Evolutionary conservation across 805 yeast species (phyloP).

Genomic region (Lipomyces sp.): DNA sequence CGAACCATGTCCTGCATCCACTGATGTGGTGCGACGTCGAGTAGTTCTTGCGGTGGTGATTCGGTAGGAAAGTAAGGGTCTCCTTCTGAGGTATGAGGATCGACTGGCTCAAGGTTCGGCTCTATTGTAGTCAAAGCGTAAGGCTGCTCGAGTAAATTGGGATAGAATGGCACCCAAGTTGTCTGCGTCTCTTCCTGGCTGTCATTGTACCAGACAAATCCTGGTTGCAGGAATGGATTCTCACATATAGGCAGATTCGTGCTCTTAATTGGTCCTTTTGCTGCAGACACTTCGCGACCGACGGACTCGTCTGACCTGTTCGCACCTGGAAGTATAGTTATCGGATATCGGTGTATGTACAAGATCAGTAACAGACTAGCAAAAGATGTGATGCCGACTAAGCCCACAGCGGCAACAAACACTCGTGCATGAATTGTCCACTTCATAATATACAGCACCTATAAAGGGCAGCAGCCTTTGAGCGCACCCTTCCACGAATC

Average conservation of each 20-base stretch:
- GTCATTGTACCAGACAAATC: conserved; percentile 1
- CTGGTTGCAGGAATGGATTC: conserved; percentile 11
- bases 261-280: too few species aligned
- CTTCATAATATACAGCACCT: too few species aligned
- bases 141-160: conserved; percentile 4
- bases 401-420: too few species aligned
- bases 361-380: too few species aligned
- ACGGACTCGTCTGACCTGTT: too few species aligned
- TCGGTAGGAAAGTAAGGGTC: background rate
- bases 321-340: too few species aligned
- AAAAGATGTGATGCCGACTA: too few species aligned
- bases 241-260: background rate
- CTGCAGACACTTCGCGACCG: too few species aligned
- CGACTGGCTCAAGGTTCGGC: background rate
- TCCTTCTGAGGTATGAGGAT: background rate
- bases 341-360: too few species aligned
- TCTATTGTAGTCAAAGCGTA: background rate
- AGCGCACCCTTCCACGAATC: too few species aligned
- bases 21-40: conserved; percentile 9
- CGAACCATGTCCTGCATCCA: conserved; percentile 12
- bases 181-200: background rate
- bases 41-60: background rate
- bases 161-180: conserved; percentile 14
- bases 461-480: too few species aligned
- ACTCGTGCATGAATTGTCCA: too few species aligned